phyloP scores from a whole-genome alignment of 176 grass and related monocot genomes.

The Eragrostis nindensis region DNA sequence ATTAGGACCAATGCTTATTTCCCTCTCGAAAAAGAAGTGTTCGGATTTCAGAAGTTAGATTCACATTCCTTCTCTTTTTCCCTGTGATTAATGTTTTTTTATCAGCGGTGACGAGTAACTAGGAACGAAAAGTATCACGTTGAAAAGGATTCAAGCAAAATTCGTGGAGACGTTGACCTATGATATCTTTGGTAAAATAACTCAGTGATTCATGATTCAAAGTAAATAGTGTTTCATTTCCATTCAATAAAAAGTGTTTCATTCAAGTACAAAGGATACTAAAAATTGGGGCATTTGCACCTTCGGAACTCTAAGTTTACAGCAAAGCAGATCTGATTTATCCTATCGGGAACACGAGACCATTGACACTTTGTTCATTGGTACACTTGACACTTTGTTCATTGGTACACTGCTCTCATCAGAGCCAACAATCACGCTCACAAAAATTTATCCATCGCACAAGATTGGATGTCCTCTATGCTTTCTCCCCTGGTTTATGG shows the following conservation, averaged over 20 bases:
- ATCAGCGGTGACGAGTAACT: background rate
- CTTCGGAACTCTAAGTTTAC: background rate
- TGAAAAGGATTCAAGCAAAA: background rate
- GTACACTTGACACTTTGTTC: too few species aligned
- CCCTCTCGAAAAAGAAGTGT: background rate
- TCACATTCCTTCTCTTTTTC: background rate
- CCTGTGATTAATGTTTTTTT: background rate
- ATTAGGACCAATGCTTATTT: too few species aligned
- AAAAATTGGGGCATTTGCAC: background rate
- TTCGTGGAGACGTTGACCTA: background rate
- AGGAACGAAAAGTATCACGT: background rate
- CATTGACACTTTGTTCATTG: background rate
- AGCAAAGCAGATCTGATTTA: background rate
- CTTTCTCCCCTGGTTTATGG: slow-evolving; percentile 45
- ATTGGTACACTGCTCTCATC: background rate
- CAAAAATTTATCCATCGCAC: slow-evolving; percentile 5
- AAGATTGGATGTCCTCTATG: background rate
- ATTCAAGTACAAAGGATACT: background rate
- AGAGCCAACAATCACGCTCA: background rate
- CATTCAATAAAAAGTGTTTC: background rate
- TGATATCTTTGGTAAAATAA: background rate
- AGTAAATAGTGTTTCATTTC: too few species aligned
- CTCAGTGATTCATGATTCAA: background rate
- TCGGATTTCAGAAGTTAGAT: background rate
- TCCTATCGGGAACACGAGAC: background rate